phyloP scores from a whole-genome alignment of 768 basidiomycete genomes.

The Rhodotorula sphaerocarpa region DNA sequence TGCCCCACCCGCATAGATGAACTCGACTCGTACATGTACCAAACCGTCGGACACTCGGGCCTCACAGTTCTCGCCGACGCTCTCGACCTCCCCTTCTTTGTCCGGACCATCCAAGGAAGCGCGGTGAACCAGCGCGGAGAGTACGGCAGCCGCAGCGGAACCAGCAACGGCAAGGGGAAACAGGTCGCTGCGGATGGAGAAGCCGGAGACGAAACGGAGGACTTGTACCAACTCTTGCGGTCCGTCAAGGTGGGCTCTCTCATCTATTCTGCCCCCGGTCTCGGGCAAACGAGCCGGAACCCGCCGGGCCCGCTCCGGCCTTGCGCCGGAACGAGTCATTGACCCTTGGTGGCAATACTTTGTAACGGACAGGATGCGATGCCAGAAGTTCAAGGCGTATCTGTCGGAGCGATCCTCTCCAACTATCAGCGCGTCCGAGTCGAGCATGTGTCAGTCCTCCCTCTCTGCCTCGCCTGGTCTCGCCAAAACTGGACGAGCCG shows the following conservation, averaged over 20 bases:
- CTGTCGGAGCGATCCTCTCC: slow-evolving; percentile 92
- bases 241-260: slow-evolving; percentile 61
- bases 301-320: no score
- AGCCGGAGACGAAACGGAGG: slow-evolving; percentile 78
- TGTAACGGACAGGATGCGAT: neutral
- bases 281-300: no score
- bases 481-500: no score
- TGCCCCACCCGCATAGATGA: slow-evolving; percentile 60
- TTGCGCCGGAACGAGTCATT: no score
- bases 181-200: slow-evolving; percentile 49
- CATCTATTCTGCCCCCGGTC: neutral
- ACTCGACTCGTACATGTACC: slow-evolving; percentile 95
- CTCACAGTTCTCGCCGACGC: slow-evolving; percentile 77
- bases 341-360: neutral
- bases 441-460: slow-evolving; percentile 75
- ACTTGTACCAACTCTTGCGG: slow-evolving; percentile 64
- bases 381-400: slow-evolving; percentile 74
- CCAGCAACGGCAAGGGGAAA: neutral
- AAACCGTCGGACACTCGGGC: slow-evolving; percentile 96
- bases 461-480: neutral
- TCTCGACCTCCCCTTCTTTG: slow-evolving; percentile 75
- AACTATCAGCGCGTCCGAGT: slow-evolving; percentile 95
- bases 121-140: slow-evolving; percentile 74
- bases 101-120: slow-evolving; percentile 67
- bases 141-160: slow-evolving; percentile 55